Evolutionary conservation across 1,284 basidiomycete genomes (phyloP).

Genomic region (Omphalotus olearius): DNA sequence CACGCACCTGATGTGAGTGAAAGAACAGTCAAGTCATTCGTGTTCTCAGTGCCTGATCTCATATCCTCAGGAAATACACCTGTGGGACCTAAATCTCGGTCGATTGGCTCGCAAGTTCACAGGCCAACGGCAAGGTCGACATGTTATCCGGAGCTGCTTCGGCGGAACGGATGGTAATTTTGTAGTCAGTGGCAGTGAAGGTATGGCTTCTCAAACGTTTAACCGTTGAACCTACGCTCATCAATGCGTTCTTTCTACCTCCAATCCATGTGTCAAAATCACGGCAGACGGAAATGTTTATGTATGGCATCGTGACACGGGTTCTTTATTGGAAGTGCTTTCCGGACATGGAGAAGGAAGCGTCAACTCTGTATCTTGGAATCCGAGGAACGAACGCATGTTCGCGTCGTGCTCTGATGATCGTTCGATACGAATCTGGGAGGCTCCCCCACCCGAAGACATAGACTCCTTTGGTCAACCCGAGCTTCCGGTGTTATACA

Average conservation of each 20-base stretch:
- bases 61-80: conserved; percentile 71
- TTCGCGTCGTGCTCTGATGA: conserved; percentile 95
- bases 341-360: conserved; percentile 82
- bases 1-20: conserved; percentile 77
- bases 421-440: conserved; percentile 80
- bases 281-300: conserved; percentile 81
- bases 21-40: no score
- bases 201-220: conserved; percentile 38
- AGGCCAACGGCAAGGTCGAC: conserved; percentile 77
- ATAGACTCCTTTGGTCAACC: background rate
- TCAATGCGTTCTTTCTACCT: conserved; percentile 8
- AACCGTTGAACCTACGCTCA: conserved; percentile 5
- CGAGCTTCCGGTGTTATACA: conserved; percentile 6
- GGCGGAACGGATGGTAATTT: conserved; percentile 91
- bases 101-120: conserved; percentile 75
- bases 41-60: conserved; percentile 12
- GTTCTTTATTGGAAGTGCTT: conserved; percentile 78
- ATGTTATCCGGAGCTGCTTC: conserved; percentile 91
- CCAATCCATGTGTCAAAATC: conserved; percentile 43
- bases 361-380: conserved; percentile 97
- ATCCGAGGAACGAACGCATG: conserved; percentile 80
- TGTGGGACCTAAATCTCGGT: conserved; percentile 77
- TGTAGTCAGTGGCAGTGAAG: conserved; percentile 93
- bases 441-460: conserved; percentile 43
- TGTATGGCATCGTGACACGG: conserved; percentile 91